Percentiles rank a stretch among this genome's conserved stretches.
These are phyloP conservation scores for Curvularia eragrostidis DNA, from an alignment of 2,329 filamentous ascomycete genomes.

Conservation along the genomic window DNA sequence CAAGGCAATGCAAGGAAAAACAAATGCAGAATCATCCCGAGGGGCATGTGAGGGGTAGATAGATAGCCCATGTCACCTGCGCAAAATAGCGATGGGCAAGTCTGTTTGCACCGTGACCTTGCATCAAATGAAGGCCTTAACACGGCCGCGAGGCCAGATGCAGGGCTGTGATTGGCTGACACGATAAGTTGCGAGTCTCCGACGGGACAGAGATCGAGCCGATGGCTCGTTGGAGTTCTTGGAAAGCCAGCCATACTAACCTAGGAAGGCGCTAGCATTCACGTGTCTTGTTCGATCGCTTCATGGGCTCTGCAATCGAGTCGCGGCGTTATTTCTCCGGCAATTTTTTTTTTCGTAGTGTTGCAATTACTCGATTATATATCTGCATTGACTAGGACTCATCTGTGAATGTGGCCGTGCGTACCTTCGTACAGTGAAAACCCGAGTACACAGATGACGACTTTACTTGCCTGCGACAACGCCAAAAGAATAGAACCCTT, in stretches of 20 bases:
- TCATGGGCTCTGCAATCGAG: not conserved
- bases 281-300: not conserved
- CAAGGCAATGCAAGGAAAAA: not conserved
- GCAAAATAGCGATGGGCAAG: not conserved
- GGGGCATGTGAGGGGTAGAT: constrained; percentile 9
- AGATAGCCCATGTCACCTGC: not conserved
- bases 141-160: not conserved
- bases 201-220: not conserved
- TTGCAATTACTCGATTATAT: not conserved
- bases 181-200: constrained; percentile 4
- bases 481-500: constrained; percentile 4
- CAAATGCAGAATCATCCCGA: constrained; percentile 1
- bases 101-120: not conserved
- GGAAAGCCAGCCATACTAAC: constrained; percentile 3
- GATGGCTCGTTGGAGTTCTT: constrained; percentile 12
- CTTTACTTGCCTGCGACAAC: constrained; percentile 1
- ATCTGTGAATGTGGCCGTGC: constrained; percentile 11
- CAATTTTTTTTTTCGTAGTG: no score
- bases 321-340: not conserved
- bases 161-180: constrained; percentile 10
- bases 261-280: constrained; percentile 1
- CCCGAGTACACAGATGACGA: not conserved
- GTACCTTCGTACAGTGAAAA: constrained; percentile 10
- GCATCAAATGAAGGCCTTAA: constrained; percentile 12
- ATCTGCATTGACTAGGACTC: constrained; percentile 10